Percentiles rank a stretch among this genome's conserved stretches.
Evolutionary conservation across 73 alveolate species (phyloP).

Genomic region (Chromera velia): DNA sequence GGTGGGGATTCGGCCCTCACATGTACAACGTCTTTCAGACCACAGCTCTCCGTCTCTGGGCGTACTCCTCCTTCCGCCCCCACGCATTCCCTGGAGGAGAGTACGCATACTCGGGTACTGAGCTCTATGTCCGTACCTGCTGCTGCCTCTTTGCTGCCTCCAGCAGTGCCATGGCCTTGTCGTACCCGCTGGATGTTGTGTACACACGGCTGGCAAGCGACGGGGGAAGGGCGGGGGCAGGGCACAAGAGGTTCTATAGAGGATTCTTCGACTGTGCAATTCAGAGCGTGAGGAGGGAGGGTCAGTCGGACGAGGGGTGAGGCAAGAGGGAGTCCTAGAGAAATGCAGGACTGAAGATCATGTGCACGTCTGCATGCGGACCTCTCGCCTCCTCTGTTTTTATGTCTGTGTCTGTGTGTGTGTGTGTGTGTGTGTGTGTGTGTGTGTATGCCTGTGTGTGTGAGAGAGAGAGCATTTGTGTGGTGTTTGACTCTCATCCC

Average conservation of each 20-base stretch:
- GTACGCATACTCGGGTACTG: not conserved
- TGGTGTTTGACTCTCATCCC: no score
- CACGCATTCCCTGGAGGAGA: not conserved
- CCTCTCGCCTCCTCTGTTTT: no score
- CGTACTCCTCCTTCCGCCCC: not conserved
- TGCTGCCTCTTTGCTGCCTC: not conserved
- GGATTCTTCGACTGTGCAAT: not conserved
- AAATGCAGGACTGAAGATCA: no score
- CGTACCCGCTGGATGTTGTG: not conserved
- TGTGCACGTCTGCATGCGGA: no score
- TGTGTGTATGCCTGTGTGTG: no score
- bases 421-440: no score
- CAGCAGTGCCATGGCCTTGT: not conserved
- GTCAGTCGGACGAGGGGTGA: no score
- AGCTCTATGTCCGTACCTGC: not conserved
- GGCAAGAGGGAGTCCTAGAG: no score
- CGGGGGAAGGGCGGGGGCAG: not conserved
- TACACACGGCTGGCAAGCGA: not conserved
- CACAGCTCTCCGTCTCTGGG: not conserved
- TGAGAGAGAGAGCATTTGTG: no score
- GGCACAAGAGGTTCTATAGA: not conserved
- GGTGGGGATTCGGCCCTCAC: not conserved
- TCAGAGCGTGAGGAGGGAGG: no score
- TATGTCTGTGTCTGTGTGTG: no score
- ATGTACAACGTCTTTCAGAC: not conserved